Percentiles rank a stretch among this genome's conserved stretches.
Conservation (phyloP, 306 rosid genomes). For the Heteromeles arbutifolia region DNA sequence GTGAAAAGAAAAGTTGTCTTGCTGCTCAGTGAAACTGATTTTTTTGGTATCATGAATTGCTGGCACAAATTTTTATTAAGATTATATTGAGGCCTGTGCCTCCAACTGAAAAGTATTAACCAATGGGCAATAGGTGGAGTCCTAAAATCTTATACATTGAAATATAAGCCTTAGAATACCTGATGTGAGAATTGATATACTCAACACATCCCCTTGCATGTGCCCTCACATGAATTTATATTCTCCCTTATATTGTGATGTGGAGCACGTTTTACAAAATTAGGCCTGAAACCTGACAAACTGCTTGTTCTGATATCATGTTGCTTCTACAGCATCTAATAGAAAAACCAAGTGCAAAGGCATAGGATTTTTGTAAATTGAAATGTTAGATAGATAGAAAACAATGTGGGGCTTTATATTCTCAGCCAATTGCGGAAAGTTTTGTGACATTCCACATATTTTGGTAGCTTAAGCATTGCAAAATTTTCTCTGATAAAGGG, state of each 20-base stretch:
- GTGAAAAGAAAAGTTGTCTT: background rate
- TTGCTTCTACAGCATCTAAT: background rate
- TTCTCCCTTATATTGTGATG: background rate
- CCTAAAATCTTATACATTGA: background rate
- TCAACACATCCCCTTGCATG: background rate
- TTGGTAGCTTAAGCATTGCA: background rate
- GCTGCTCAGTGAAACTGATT: background rate
- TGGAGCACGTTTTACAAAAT: background rate
- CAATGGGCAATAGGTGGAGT: background rate
- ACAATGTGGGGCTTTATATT: background rate
- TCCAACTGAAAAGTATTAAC: background rate
- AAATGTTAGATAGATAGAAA: background rate
- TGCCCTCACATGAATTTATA: background rate
- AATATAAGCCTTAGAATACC: background rate
- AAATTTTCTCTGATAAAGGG: background rate
- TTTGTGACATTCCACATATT: background rate
- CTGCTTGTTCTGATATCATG: background rate
- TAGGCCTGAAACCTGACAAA: background rate
- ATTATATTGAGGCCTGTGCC: background rate
- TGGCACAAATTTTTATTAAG: background rate
- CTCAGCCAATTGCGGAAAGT: background rate
- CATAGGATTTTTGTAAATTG: background rate
- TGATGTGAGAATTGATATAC: background rate
- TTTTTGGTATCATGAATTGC: background rate
- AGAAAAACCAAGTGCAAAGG: background rate